Evolutionary conservation across 2,329 filamentous ascomycete species (phyloP), one percentile per base, ranked within the genome.

Genomic region (Colletotrichum sp.): DNA sequence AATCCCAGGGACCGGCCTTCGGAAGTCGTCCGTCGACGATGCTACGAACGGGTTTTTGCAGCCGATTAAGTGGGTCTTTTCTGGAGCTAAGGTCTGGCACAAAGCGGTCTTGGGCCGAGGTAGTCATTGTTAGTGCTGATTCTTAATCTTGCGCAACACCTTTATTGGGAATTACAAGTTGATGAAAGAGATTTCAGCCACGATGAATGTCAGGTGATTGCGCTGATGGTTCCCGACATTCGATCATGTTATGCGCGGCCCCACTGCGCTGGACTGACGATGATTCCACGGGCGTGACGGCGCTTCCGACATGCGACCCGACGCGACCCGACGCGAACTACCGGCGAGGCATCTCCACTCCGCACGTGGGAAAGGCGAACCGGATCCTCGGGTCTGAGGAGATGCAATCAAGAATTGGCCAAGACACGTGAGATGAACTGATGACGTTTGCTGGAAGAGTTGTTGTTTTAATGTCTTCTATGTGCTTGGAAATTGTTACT

Each of bases 11-110:
- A 39, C 24, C 13, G 34, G 62, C 55, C 62, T 28, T 75, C 72
- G 72, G 72, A 75, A 75, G 63, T 75, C 72, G 72, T 72, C 72
- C 72, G 72, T 75, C 30, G 63, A 21, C 44, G 63, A 72, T 72
- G 55, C 57, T 32, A 71, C n/a, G 12, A 36, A 62, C 64, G 26
- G 64, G 55, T 16, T 59, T 44, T 62, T 55, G 44, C 28, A 72
- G n/a, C 64, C 64, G 67, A 65, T 39, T 26, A 30, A 71, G 72
- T 71, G 72, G 72, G 62, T 4, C n/a, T 13, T 30, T 6, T 5
- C 36, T 24, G 44, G 44, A 49, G 26, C 16, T 24, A 26, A 18
- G 59, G 39, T 59, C 44, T 70, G 26, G 18, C 44, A 26, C 49
- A 16, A 12, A 30, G 30, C 39, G 18, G 18, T 26, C 30, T 15